Base-by-base conservation (phyloP, 495 filamentous ascomycete species). In the Xylaria acuta region DNA sequence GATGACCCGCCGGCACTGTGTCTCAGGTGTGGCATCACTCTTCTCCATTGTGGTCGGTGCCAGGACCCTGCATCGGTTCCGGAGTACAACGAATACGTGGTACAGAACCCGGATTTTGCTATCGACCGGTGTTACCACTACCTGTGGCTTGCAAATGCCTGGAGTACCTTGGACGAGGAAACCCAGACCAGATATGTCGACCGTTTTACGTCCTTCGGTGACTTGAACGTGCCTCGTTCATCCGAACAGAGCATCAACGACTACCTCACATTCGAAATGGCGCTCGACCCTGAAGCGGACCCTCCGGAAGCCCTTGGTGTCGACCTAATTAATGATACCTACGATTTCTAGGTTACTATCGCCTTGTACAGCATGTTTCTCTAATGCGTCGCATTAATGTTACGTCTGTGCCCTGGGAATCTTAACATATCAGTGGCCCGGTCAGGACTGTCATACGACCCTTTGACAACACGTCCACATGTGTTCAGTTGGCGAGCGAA, bases 11-110 rank as follows among this genome's bases (percentile, higher is more conserved):
- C 69, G 63, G 77, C 77, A 72, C 34, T 79, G 70, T 79, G 77
- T 77, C 72, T 77, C 53, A 75, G 68, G 73, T 79, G 77, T 75
- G 77, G 77, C 64, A 62, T 76, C 45, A 75, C 75, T 9, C 77
- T 79, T 18, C 77, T 79, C 32, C 75, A 77, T 22, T 79, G 77
- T 68, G 43, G 66, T 60, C 56, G 41, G 63, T 79, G 77, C 45
- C 8, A 75, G 32, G 77, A 77, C 51, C 77, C 77, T 77, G 77
- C 71, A 41, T 73, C 75, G 5, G 58, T 79, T 53, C 49, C 71
- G 47, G 77, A 76, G 30, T 77, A 77, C 73, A 76, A 76, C 62
- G 32, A 77, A 8, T 77, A 67, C 30, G 62, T 79, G 18, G 36
- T 43, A 63, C 53, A 70, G 25, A 7, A 76, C 41, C 63, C 68